These are phyloP conservation scores for Thuja plicata DNA, from an alignment of 83 land plant genomes.

Conservation along the genomic window DNA sequence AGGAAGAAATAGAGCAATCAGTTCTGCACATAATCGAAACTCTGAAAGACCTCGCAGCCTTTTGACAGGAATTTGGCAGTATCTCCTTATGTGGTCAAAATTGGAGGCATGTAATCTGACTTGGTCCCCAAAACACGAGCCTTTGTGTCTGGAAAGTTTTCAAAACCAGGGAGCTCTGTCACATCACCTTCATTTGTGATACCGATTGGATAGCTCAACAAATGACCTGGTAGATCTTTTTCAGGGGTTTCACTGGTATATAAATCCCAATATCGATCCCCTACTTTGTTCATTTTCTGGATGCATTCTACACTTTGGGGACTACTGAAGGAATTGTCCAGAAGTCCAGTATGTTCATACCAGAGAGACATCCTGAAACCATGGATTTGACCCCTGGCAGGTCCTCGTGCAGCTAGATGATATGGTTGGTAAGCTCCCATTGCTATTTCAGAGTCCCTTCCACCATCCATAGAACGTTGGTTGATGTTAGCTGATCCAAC, in stretches of 20 bases:
- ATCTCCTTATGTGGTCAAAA: constrained; percentile 58
- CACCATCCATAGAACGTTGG: constrained; percentile 74
- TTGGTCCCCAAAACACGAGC: constrained; percentile 71
- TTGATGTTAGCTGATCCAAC: constrained; percentile 65
- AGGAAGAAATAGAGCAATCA: not conserved
- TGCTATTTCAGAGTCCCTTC: constrained; percentile 66
- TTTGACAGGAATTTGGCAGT: not conserved
- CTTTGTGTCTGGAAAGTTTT: constrained; percentile 75
- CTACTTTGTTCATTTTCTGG: constrained; percentile 54
- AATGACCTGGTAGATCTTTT: constrained; percentile 70
- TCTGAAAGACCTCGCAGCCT: not conserved
- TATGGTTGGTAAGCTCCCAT: constrained; percentile 71
- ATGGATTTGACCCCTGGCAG: constrained; percentile 55
- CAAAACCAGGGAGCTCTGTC: constrained; percentile 51
- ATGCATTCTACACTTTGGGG: constrained; percentile 73
- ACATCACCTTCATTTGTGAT: constrained; percentile 57
- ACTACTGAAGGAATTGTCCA: constrained; percentile 47
- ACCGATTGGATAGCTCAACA: constrained; percentile 63
- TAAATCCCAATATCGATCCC: constrained; percentile 61
- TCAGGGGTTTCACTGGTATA: constrained; percentile 42
- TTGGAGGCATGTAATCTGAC: constrained; percentile 60
- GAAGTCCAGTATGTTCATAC: constrained; percentile 64
- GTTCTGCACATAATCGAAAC: not conserved
- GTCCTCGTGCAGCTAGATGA: constrained; percentile 30
- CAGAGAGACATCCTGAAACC: constrained; percentile 66